Base-by-base conservation (phyloP, 2,329 filamentous ascomycete genomes). In the Reticulascus tulasneorum region DNA sequence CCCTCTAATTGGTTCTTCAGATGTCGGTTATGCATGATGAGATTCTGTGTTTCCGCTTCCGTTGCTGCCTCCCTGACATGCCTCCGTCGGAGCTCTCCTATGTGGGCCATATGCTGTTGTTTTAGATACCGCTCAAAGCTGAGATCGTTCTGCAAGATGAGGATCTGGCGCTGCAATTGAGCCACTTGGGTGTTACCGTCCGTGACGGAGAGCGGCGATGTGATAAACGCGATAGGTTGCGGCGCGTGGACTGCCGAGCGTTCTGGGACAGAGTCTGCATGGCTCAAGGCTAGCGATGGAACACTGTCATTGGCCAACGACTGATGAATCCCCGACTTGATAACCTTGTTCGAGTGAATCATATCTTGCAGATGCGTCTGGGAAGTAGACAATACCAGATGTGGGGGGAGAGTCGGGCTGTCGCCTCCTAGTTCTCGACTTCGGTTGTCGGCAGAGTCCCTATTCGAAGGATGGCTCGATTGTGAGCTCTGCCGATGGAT, bases 71-170 rank as follows among this genome's bases (percentile, higher is more conserved):
- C 84, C 46, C 77, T 77, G 45, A 91, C 78, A 40, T 88, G 82
- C 44, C 81, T 80, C 11, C 84, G 73, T 47, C 86, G 82, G 26
- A 93, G 63, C 51, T 87, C 84, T 1, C 85, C 85, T 53, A 93
- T 90, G 40, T 91, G 85, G 3, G 82, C 77, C 47, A 90, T 77
- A 55, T 91, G 86, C 51, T 93, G 86, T 46, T 88, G 79, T 54
- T 90, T 91, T 50, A 91, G 73, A 58, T 88, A 91, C 18, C 84
- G 74, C 56, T 93, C 87, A 51, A 91, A 93, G 46, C 84, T 86
- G 27, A 93, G 67, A 49, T 93, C 86, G 44, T 90, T 93, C 28
- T 83, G 79, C 9, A 93, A 60, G 3, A 90, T 64, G 35, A 88
- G 74, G n/a, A 88, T 75, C 49, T 89, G 82, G 26, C 83, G 75